Evolutionary conservation across 2,329 filamentous ascomycete genomes (phyloP).

Genomic region (Colletotrichum paranaense): DNA sequence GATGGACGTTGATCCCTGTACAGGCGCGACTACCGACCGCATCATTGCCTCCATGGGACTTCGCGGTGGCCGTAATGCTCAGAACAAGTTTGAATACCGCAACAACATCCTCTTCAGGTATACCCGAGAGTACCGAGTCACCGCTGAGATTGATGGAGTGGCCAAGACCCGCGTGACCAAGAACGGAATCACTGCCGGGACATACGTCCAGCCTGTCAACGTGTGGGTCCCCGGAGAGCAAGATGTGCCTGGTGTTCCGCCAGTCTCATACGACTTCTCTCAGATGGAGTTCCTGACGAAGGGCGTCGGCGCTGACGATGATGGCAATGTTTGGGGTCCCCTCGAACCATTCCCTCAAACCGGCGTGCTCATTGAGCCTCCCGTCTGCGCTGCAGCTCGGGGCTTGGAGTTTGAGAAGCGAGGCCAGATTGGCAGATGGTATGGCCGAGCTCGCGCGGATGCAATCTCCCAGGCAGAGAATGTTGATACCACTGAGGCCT

Average conservation of each 20-base stretch:
- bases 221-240: constrained; percentile 51
- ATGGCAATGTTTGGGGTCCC: constrained; percentile 50
- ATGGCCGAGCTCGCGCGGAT: constrained; percentile 27
- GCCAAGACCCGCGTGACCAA: constrained; percentile 44
- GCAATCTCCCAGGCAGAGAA: constrained; percentile 34
- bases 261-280: constrained; percentile 48
- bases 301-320: constrained; percentile 47
- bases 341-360: constrained; percentile 51
- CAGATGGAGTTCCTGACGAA: constrained; percentile 48
- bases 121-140: constrained; percentile 48
- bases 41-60: constrained; percentile 46
- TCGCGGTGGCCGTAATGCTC: constrained; percentile 44
- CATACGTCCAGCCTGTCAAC: constrained; percentile 49
- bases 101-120: constrained; percentile 46
- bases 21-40: constrained; percentile 46
- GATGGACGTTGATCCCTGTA: constrained; percentile 51
- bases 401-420: constrained; percentile 13
- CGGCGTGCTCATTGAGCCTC: constrained; percentile 44
- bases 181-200: constrained; percentile 48
- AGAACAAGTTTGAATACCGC: constrained; percentile 51
- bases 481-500: constrained; percentile 27
- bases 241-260: constrained; percentile 47
- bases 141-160: constrained; percentile 47
- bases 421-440: constrained; percentile 28
- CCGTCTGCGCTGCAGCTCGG: constrained; percentile 23